Evolutionary conservation across 1,284 basidiomycete genomes (phyloP).

Genomic region (Pseudozyma sp.): DNA sequence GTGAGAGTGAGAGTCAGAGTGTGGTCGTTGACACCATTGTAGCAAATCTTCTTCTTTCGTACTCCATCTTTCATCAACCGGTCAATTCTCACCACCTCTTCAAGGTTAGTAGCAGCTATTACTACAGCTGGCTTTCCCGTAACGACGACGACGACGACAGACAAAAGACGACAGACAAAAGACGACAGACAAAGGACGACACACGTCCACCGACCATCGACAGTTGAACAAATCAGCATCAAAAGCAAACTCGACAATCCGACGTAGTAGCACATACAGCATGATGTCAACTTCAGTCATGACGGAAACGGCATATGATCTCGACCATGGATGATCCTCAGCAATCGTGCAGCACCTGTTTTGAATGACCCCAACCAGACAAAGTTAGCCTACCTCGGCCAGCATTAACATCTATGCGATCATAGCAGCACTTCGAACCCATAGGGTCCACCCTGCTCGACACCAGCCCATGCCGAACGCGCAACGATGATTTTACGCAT

Average conservation of each 20-base stretch:
- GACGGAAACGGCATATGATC: not conserved
- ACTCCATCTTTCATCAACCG: constrained; percentile 48
- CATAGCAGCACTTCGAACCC: not conserved
- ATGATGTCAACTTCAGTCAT: constrained; percentile 2
- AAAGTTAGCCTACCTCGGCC: not conserved
- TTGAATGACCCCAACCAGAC: constrained; percentile 5
- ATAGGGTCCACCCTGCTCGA: not conserved
- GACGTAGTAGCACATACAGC: not conserved
- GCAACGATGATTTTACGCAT: not conserved
- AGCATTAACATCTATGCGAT: not conserved
- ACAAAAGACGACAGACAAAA: constrained; percentile 7
- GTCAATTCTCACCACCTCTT: constrained; percentile 43
- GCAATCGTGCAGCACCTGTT: not conserved
- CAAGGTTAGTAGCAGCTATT: constrained; percentile 44
- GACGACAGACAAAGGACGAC: constrained; percentile 5
- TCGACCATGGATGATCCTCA: constrained; percentile 24
- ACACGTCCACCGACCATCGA: not conserved
- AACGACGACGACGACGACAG: constrained; percentile 4
- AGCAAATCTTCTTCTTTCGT: constrained; percentile 4
- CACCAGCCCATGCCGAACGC: too few species aligned
- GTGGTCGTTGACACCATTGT: constrained; percentile 17
- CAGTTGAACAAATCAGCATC: not conserved
- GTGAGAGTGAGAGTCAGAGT: not conserved
- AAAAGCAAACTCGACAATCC: not conserved
- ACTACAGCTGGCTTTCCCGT: constrained; percentile 7